Evolutionary conservation across 495 filamentous ascomycete genomes (phyloP).

Genomic region (Elasticomyces elasticus): DNA sequence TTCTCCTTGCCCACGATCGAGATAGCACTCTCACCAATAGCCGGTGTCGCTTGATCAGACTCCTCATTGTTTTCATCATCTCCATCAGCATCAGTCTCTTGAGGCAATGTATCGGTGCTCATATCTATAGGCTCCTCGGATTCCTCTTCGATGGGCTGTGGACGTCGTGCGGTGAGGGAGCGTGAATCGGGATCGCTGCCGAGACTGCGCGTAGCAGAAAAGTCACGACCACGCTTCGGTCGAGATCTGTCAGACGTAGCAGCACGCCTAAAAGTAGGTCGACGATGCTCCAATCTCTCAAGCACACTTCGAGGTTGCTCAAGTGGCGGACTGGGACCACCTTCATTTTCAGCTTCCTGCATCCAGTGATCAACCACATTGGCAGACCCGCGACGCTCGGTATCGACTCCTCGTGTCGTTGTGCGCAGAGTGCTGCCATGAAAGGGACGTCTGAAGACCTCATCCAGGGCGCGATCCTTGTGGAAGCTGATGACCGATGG

Average conservation of each 20-base stretch:
- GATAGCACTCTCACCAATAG: conserved; percentile 14
- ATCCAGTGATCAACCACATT: conserved; percentile 80
- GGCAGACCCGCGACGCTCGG: conserved; percentile 53
- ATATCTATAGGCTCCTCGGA: conserved; percentile 30
- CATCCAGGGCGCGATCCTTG: conserved; percentile 83
- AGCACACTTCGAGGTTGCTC: conserved; percentile 51
- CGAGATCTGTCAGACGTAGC: conserved; percentile 13
- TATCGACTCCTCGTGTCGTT: conserved; percentile 36
- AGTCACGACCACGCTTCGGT: conserved; percentile 34
- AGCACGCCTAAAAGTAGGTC: conserved; percentile 11
- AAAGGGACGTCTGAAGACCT: conserved; percentile 68
- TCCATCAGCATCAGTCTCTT: conserved; percentile 63
- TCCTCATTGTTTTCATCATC: conserved; percentile 37
- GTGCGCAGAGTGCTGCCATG: conserved; percentile 34
- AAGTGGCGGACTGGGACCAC: conserved; percentile 50
- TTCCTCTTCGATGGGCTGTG: conserved; percentile 27
- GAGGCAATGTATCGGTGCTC: conserved; percentile 36
- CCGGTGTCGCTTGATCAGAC: conserved; percentile 11
- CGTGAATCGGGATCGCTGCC: conserved; percentile 52
- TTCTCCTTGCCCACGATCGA: conserved; percentile 22
- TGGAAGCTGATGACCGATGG: conserved; percentile 75
- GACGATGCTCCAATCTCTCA: conserved; percentile 45
- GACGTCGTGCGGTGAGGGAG: conserved; percentile 14
- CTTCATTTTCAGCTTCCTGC: conserved; percentile 58
- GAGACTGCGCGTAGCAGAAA: conserved; percentile 44